These are phyloP conservation scores for Neonectria magnoliae DNA, from an alignment of 2,329 filamentous ascomycete genomes.

Conservation along the genomic window DNA sequence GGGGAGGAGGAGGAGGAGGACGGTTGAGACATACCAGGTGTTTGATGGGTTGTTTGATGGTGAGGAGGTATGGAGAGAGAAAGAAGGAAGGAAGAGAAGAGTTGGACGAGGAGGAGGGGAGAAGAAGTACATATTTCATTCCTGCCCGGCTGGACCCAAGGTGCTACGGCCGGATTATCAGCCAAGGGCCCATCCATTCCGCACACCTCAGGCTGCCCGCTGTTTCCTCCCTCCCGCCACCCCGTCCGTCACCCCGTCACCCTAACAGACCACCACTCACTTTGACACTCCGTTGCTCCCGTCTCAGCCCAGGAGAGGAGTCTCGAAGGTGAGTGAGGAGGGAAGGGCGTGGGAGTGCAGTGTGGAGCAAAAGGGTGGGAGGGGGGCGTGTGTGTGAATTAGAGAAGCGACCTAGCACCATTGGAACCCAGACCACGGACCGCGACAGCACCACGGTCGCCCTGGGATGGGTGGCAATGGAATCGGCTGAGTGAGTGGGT, in stretches of 20 bases:
- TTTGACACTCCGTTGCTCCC: background rate
- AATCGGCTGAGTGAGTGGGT: constrained; percentile 2
- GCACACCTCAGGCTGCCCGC: constrained; percentile 12
- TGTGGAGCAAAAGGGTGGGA: background rate
- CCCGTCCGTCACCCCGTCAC: constrained; percentile 30
- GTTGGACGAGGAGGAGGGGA: constrained; percentile 27
- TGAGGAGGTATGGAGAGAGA: constrained; percentile 34
- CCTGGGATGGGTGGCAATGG: constrained; percentile 3
- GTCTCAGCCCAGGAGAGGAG: constrained; percentile 10
- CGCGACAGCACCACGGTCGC: background rate
- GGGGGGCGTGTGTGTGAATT: constrained; percentile 7
- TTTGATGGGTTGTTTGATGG: constrained; percentile 18
- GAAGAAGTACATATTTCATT: constrained; percentile 39
- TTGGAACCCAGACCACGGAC: constrained; percentile 1
- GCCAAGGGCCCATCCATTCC: constrained; percentile 7
- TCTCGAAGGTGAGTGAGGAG: constrained; percentile 10
- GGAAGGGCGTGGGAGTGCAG: background rate
- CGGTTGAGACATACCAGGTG: constrained; percentile 3
- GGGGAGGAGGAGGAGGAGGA: background rate
- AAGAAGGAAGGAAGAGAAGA: constrained; percentile 24
- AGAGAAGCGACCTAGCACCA: background rate
- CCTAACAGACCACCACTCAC: background rate
- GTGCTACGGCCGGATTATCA: constrained; percentile 33
- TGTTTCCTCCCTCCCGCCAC: constrained; percentile 12
- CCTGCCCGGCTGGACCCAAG: background rate